Evolutionary conservation across 2,329 filamentous ascomycete species (phyloP).

Genomic region (Talaromyces sp.): DNA sequence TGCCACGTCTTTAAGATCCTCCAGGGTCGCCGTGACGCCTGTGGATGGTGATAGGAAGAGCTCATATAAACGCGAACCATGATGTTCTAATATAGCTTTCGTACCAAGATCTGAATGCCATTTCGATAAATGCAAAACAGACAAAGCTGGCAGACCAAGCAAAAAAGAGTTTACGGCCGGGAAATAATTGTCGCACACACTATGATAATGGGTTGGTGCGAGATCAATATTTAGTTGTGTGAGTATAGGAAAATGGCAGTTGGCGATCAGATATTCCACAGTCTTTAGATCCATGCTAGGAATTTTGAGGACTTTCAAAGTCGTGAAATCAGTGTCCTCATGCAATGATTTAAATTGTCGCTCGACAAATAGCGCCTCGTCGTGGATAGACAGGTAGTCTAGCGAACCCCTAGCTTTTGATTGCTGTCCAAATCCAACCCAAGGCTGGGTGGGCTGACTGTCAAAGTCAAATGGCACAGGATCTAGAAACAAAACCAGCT

Average conservation of each 20-base stretch:
- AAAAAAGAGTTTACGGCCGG: neutral
- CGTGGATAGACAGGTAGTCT: neutral
- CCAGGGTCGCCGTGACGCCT: too few species aligned
- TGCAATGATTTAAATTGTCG: too few species aligned
- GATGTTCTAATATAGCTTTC: neutral
- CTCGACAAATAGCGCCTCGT: too few species aligned
- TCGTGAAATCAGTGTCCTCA: neutral
- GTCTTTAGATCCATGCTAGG: neutral
- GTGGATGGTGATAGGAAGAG: neutral
- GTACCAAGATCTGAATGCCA: neutral
- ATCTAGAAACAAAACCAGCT: neutral
- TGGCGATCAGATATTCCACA: neutral
- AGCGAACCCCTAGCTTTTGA: neutral
- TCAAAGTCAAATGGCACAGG: neutral
- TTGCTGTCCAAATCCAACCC: neutral
- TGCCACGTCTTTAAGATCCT: neutral
- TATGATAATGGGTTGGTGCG: neutral
- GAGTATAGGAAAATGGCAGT: neutral
- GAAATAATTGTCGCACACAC: too few species aligned
- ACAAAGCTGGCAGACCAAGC: neutral
- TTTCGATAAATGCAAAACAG: neutral
- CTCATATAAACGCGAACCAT: neutral
- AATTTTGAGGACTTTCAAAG: neutral
- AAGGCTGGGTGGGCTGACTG: neutral
- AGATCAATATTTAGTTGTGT: neutral